These are phyloP conservation scores for Globisporangium heterothallicum DNA, from an alignment of 352 stramenopile genomes.

Conservation along the genomic window DNA sequence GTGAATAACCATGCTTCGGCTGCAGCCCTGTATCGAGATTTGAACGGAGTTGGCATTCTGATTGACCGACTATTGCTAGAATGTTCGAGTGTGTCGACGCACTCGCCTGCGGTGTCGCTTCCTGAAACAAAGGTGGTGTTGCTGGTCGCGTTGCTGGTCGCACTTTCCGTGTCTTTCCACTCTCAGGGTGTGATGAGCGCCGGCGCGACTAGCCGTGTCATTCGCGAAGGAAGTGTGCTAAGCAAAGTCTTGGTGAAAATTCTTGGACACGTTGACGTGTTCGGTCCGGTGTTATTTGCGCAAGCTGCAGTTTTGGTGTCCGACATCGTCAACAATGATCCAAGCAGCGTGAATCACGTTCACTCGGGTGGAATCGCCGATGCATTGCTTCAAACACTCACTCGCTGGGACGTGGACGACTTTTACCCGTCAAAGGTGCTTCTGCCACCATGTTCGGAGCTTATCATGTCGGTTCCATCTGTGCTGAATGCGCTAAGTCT, in stretches of 20 bases:
- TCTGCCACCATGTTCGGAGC: constrained; percentile 83
- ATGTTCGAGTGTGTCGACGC: constrained; percentile 26
- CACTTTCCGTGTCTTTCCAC: constrained; percentile 82
- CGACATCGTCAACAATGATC: constrained; percentile 97
- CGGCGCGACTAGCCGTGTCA: constrained; percentile 78
- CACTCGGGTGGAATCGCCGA: constrained; percentile 90
- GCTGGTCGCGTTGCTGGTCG: constrained; percentile 62
- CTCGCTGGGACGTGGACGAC: constrained; percentile 63
- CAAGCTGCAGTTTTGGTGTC: constrained; percentile 90
- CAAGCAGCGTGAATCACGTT: constrained; percentile 92
- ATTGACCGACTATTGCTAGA: constrained; percentile 71
- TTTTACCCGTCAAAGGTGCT: constrained; percentile 46
- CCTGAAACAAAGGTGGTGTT: constrained; percentile 61
- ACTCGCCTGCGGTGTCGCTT: constrained; percentile 3
- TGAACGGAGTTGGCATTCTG: constrained; percentile 83
- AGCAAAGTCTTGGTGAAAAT: constrained; percentile 88
- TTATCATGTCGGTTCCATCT: constrained; percentile 94
- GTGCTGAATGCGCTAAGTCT: constrained; percentile 91
- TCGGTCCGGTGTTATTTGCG: constrained; percentile 91
- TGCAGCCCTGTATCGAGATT: constrained; percentile 68
- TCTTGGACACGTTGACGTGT: constrained; percentile 86
- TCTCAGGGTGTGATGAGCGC: constrained; percentile 86
- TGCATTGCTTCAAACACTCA: constrained; percentile 91
- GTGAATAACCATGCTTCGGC: constrained; percentile 69
- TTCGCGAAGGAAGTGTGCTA: constrained; percentile 83